Base-by-base conservation (phyloP, 2,329 filamentous ascomycete species). In the Furcasterigmium sp. region DNA sequence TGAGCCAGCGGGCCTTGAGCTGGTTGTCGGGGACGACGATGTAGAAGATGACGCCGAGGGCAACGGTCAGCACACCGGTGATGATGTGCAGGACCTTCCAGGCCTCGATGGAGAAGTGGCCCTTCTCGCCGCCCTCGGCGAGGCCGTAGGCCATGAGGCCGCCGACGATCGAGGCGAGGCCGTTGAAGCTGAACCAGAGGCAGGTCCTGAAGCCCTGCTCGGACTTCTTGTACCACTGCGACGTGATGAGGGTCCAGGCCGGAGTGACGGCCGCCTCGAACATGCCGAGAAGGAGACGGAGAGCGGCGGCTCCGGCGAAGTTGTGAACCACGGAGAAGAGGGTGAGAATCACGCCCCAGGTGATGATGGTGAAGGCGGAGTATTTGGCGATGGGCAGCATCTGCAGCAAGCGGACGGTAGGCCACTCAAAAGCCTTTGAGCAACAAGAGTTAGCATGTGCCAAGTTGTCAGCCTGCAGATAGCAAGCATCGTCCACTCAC, bases 171-270 rank as follows among this genome's bases (percentile, higher is more conserved):
- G 67, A 63, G 2, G 58, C 64, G 46, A 58, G 59, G 19, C 65
- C 59, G 41, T 60, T 61, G 65, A 83, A 85, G 39, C 68, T 74
- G 62, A 85, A 86, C 84, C 84, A 87, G 43, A 85, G 75, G 4
- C 74, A 76, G 1, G 76, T 77, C 8, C 84, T 67, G 0, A 70
- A 65, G 2, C 78, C 80, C 62, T 87, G 83, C 56, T 87, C 84
- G 42, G 70, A 69, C 57, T 81, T 81, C 1, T 84, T 87, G 53
- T 86, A 88, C 83, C 83, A 87, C 62, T 85, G 80, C 4, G 70
- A 77, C 2, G 82, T 86, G 51, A 87, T 72, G 2, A 87, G 67
- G 0, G 80, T 76, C 51, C 86, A 86, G 0, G 82, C 82, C 1
- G 84, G 84, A 1, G 80, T 84, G 2, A 87, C 80, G 0, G 82